Conservation (phyloP, 2,329 filamentous ascomycete species). For the Penicillium sp. region DNA sequence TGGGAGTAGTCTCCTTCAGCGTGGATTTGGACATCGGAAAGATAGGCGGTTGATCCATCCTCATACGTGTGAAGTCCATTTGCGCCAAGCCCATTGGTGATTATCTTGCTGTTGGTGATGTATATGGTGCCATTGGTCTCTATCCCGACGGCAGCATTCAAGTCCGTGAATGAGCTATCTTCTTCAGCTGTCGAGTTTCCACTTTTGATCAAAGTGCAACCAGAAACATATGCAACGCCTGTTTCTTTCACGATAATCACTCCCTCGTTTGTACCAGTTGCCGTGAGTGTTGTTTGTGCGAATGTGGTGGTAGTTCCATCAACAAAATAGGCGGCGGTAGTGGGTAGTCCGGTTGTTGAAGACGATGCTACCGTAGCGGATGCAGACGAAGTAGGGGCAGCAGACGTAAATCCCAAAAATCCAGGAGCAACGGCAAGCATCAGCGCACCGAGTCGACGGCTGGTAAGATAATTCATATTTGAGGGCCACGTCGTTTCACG, state of each 20-base stretch:
- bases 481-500: not conserved
- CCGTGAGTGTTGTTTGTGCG: not conserved
- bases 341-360: not conserved
- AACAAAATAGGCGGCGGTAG: slow-evolving; percentile 1
- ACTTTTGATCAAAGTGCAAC: not conserved
- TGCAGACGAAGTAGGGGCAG: not conserved
- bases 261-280: not conserved
- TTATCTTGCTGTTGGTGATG: slow-evolving; percentile 1
- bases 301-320: not conserved
- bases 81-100: not conserved
- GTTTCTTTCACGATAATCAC: slow-evolving; percentile 5
- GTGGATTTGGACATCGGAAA: not conserved
- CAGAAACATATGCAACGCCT: not conserved
- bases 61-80: slow-evolving; percentile 5
- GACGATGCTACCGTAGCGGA: not conserved
- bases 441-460: not conserved
- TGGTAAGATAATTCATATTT: not conserved
- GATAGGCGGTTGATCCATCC: not conserved
- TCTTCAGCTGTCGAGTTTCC: not conserved
- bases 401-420: not conserved
- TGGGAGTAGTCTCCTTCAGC: slow-evolving; percentile 2
- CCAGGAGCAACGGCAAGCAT: not conserved
- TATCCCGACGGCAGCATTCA: slow-evolving; percentile 6
- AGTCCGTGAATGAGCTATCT: slow-evolving; percentile 2
- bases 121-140: slow-evolving; percentile 4